Evolutionary conservation across 345 rosid species (phyloP), one percentile per base, ranked within the genome.

Genomic region (Rubroshorea leprosula): DNA sequence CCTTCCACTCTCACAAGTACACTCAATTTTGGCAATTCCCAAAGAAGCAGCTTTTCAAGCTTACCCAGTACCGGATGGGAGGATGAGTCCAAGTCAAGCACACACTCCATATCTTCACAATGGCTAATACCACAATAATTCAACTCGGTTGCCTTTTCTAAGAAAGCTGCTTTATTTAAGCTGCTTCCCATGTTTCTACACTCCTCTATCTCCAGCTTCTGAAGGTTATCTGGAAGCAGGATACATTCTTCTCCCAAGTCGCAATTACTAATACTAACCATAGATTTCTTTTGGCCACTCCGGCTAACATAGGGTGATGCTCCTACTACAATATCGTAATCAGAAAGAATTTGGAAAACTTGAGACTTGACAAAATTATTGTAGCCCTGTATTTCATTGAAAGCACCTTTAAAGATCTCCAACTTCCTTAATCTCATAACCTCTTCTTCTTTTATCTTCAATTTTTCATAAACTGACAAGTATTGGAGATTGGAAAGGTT

Each of bases 1-100:
- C 6, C 46, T 21, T n/a, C n/a, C n/a, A 21, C 60, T 58, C 35
- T 44, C 5, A 58, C 25, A 44, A 58, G 19, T 57, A 21, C 61
- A 22, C 0, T 16, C 51, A 58, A 46, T 38, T 44, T 58, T n/a
- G 0, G 1, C 43, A 44, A 45, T 0, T 1, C 12, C 12, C 22
- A 3, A 46, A 58, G 62, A 18, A 0, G 6, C 3, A 58, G 62
- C 14, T 5, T 15, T 51, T 26, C 52, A 2, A 58, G 20, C 22
- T 58, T 58, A 17, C 20, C 23, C n/a, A 44, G 14, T 24, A 23
- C n/a, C 12, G 26, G 5, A 23, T 17, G 44, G 15, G 51, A 44
- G 8, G 50, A 43, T 44, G 26, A 44, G n/a, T 31, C 24, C 1
- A 43, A 43, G 18, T 57, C 51, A 44, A 44, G 22, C 61, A 44